Base-by-base conservation (phyloP, 2,329 filamentous ascomycete genomes). In the Phialophora tarda region DNA sequence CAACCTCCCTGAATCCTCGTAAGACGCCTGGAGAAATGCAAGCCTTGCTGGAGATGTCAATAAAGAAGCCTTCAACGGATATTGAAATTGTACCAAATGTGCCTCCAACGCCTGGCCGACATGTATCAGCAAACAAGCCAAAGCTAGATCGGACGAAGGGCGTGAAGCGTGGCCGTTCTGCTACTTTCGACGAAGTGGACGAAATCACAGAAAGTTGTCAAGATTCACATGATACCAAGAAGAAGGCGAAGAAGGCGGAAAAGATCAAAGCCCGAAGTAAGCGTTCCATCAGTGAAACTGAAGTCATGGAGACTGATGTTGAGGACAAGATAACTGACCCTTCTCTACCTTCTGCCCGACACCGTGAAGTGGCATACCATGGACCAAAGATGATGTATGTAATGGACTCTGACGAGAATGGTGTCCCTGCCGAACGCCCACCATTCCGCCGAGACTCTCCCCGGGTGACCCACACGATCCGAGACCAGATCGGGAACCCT, bases 391-490 rank as follows among this genome's bases (percentile, higher is more conserved):
- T 54, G n/a, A 47, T n/a, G 21, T 54, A 61, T 28, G 14, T 61
- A 8, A 34, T 61, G 28, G 48, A 50, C 12, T 54, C 32, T 23
- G 50, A 54, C 23, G 32, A 54, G 30, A 23, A 41, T 23, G 59
- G 59, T 6, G 59, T 54, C 6, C 59, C 59, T 24, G 32, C 59
- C 14, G 10, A 7, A 53, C 59, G 59, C 8, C 24, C 48, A 11
- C 30, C 59, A 8, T 59, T 50, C 41, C 57, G 57, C 38, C 57
- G 41, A 50, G 38, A 44, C 5, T 47, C 57, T 7, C 26, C 57
- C 3, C 38, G 12, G 11, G 8, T 50, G 8, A 48, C 44, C 3
- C 38, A 50, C 38, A 50, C 57, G 6, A 26, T 59, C 4, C 57
- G 57, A 26, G 44, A 59, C 21, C 57, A 59, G 12, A 21, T 50